Evolutionary conservation across 257 asterid species (phyloP), one percentile per base, ranked within the genome.

Genomic region (Jacaranda mimosifolia): DNA sequence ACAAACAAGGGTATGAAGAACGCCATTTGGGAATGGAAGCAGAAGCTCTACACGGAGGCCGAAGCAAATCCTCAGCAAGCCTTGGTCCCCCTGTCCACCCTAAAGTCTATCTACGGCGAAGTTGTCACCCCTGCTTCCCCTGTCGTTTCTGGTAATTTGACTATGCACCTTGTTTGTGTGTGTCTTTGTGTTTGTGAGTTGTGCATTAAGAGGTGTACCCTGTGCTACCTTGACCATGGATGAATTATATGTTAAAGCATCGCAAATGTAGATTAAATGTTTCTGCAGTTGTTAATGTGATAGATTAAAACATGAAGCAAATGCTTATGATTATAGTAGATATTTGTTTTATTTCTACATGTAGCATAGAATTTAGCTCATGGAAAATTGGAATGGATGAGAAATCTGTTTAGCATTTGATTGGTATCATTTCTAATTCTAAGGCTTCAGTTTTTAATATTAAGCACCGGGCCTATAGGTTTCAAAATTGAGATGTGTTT

Each of bases 11-110:
- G 69, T 42, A 84, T 91, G 49, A 93, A 88, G 73, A 87, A 35
- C 38, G 65, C 91, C 32, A 84, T 93, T 53, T 89, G 99, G 99
- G 86, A 88, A 19, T 93, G 97, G 96, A 95, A 93, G 81, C 97
- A 91, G 83, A 83, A 81, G 76, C 91, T 95, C 66, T 93, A 82
- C 79, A 85, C 92, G 1, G 92, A 88, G 81, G 98, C 94, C 18
- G 85, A 83, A 57, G 84, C 83, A 11, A 62, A 84, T 79, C 81
- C 90, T 49, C 75, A 63, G 17, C 68, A 79, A 4, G 82, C 95
- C 55, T 43, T 86, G 57, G 84, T 91, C 38, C 90, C 98, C 51
- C 92, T 91, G 21, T 84, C 97, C 57, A 93, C 86, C 15, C 91
- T 95, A 82, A 92, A 91, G 79, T 77, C 89, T 65, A 93, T 95